Percentiles rank a stretch among this genome's conserved stretches.
These are phyloP conservation scores for Sanguinoderma infundibulare DNA, from an alignment of 1,284 basidiomycete genomes.

Conservation along the genomic window DNA sequence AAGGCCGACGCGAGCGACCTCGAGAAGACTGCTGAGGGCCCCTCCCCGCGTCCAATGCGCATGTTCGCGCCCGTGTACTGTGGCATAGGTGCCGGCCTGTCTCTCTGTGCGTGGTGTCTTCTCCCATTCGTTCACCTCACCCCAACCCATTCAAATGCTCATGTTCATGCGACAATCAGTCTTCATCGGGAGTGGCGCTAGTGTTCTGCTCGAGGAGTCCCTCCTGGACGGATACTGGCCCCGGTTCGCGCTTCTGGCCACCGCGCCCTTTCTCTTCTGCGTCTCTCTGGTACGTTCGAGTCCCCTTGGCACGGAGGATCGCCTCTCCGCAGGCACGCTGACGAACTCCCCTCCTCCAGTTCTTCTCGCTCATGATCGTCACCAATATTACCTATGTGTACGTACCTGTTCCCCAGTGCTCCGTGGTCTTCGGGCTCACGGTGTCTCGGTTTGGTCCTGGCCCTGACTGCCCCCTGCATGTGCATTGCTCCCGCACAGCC, in stretches of 20 bases:
- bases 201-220: constrained; percentile 65
- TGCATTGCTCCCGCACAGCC: constrained; percentile 37
- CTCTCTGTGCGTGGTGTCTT: constrained; percentile 54
- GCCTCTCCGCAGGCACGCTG: neutral
- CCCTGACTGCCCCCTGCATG: too few species aligned
- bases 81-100: constrained; percentile 70
- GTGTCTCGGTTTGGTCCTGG: too few species aligned
- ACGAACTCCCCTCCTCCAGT: constrained; percentile 41
- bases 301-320: neutral
- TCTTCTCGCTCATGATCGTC: constrained; percentile 67
- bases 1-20: constrained; percentile 44
- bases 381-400: constrained; percentile 62
- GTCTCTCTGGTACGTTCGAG: constrained; percentile 60
- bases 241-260: constrained; percentile 68
- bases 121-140: constrained; percentile 6
- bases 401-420: constrained; percentile 31
- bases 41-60: constrained; percentile 55
- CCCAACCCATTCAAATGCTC: neutral
- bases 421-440: neutral
- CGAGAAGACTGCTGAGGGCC: constrained; percentile 52
- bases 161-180: constrained; percentile 41
- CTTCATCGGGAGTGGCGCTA: constrained; percentile 64
- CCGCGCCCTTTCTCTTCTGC: constrained; percentile 73
- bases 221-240: constrained; percentile 65
- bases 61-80: constrained; percentile 82